Base-by-base conservation (phyloP, 148 eudicot species). In the Diospyros kaki region DNA sequence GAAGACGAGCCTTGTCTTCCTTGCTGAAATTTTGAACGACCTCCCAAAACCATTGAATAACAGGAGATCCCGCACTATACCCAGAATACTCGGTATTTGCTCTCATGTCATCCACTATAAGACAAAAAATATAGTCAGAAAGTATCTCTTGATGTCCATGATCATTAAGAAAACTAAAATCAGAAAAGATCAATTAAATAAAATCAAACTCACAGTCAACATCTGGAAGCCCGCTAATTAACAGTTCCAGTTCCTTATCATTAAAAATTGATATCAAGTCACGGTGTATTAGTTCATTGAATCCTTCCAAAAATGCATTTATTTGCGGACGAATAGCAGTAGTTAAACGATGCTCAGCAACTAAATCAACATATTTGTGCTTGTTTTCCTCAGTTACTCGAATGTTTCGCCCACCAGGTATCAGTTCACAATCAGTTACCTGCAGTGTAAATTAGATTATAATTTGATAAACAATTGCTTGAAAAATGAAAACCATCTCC, bases 11-110 rank as follows among this genome's bases (percentile, higher is more conserved):
- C 80, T 89, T 93, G 56, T 96, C 99, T 84, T 96, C 99, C 76
- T 96, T 96, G 90, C 99, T 96, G 64, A 96, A 87, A 73, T 88
- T 89, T 83, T 96, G 97, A 81, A 87, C 94, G 71, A 93, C 97
- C 78, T 96, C 99, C 99, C 99, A 96, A 79, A 96, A 96, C 99
- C 99, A 96, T 79, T 96, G 99, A 63, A 96, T 96, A 28, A 87
- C 83, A 18, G 97, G 97, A 70, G 99, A 89, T 75, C 87, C 98
- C 51, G 91, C 86, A 78, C 93, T 96, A 75, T 96, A 96, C 42
- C 99, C 99, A 51, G 97, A 91, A 78, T 96, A 96, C 83, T 96
- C 99, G 8, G 99, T 93, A 80, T 96, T 96, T 6, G 93, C 97
- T 75, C 93, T 93, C 95, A 96, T 84, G 81, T 96, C 99, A 68